These are phyloP conservation scores for Tuber umbilicatum DNA, from an alignment of 495 filamentous ascomycete genomes.

Conservation along the genomic window DNA sequence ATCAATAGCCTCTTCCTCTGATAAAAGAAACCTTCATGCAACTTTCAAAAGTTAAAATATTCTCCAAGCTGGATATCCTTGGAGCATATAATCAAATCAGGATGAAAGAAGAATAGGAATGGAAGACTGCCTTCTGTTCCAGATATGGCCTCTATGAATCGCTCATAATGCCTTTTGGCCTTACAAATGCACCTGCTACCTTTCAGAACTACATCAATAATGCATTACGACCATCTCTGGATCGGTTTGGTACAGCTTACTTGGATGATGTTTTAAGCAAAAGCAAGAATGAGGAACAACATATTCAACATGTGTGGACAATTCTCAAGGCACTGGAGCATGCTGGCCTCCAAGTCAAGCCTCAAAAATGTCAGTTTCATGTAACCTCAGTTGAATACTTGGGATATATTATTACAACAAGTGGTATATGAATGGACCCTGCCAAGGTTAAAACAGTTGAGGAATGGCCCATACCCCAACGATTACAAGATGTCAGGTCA, in stretches of 20 bases:
- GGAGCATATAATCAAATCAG: slow-evolving; percentile 8
- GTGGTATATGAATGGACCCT: background rate
- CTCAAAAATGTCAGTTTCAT: slow-evolving; percentile 1
- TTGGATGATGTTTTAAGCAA: slow-evolving; percentile 44
- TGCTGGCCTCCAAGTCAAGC: background rate
- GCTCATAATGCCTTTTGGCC: slow-evolving; percentile 26
- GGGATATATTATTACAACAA: background rate
- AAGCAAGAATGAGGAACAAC: slow-evolving; percentile 25
- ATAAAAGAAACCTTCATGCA: slow-evolving; percentile 10
- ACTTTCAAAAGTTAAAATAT: slow-evolving; percentile 7
- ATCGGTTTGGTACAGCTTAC: slow-evolving; percentile 33
- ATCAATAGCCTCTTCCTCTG: slow-evolving; percentile 22
- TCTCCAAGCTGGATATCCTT: slow-evolving; percentile 9
- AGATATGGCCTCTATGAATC: slow-evolving; percentile 39
- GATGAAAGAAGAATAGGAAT: too few relatives aligned
- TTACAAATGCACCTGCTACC: slow-evolving; percentile 7
- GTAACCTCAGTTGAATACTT: background rate
- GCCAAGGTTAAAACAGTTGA: slow-evolving; percentile 7
- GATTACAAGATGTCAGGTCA: slow-evolving; percentile 15
- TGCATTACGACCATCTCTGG: background rate
- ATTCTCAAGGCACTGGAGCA: background rate
- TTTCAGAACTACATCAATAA: slow-evolving; percentile 13
- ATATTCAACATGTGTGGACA: slow-evolving; percentile 11
- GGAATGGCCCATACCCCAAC: slow-evolving; percentile 17
- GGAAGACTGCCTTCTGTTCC: slow-evolving; percentile 42